phyloP scores from a whole-genome alignment of 75 land plant genomes.

The Cupressus sempervirens region DNA sequence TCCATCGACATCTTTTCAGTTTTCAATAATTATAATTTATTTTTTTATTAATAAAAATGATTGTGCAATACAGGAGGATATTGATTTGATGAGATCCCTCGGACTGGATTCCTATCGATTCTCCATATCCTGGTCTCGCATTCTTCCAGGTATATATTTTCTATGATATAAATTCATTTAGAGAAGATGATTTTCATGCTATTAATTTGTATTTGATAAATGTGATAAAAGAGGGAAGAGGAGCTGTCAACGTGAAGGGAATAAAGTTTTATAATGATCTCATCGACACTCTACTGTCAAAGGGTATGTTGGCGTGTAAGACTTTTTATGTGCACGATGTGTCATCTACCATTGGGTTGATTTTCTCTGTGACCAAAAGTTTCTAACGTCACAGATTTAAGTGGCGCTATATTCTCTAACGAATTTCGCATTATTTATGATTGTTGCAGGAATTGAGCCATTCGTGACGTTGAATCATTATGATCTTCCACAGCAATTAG shows the following conservation, averaged over 20 bases:
- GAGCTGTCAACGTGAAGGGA: constrained; percentile 25
- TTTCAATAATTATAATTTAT: too few species aligned
- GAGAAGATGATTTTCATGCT: constrained; percentile 2
- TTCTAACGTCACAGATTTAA: background rate
- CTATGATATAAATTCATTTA: background rate
- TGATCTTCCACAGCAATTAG: constrained; percentile 49
- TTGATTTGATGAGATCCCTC: constrained; percentile 29
- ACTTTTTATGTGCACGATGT: too few species aligned
- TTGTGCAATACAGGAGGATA: constrained; percentile 24
- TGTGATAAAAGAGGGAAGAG: constrained; percentile 7
- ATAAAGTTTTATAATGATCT: background rate
- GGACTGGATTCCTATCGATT: constrained; percentile 35
- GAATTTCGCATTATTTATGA: background rate
- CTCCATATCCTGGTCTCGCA: constrained; percentile 40
- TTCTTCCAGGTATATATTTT: constrained; percentile 25
- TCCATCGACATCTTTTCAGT: too few species aligned
- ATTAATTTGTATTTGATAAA: too few species aligned
- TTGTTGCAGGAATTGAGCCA: too few species aligned
- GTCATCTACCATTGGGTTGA: too few species aligned
- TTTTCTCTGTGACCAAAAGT: constrained; percentile 18
- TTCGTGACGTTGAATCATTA: constrained; percentile 3
- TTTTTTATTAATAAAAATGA: background rate
- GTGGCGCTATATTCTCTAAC: background rate
- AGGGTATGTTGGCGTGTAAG: background rate
- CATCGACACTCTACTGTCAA: background rate